Evolutionary conservation across 2,329 filamentous ascomycete genomes (phyloP).

Genomic region (Erysiphe neolycopersici): DNA sequence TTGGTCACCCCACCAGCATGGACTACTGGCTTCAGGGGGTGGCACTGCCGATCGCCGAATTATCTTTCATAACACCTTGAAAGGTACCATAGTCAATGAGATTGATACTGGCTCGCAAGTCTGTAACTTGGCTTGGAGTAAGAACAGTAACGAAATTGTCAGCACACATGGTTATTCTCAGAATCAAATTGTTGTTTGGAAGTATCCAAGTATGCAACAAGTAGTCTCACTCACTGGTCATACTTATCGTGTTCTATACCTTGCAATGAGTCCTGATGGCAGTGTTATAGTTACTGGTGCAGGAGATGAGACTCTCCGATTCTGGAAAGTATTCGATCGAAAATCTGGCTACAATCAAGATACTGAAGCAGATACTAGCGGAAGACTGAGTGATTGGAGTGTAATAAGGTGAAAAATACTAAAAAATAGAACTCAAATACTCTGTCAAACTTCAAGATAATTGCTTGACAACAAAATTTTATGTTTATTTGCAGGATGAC

Average conservation of each 20-base stretch:
- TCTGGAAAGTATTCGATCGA: slow-evolving; percentile 89
- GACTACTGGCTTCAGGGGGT: slow-evolving; percentile 80
- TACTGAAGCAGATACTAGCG: slow-evolving; percentile 31
- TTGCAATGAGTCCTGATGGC: slow-evolving; percentile 93
- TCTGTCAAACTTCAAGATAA: no score
- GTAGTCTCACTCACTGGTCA: slow-evolving; percentile 88
- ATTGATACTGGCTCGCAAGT: slow-evolving; percentile 94
- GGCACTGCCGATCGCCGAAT: slow-evolving; percentile 90
- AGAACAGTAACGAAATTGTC: slow-evolving; percentile 93
- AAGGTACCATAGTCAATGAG: slow-evolving; percentile 57
- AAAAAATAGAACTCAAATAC: no score
- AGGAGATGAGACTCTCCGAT: slow-evolving; percentile 81
- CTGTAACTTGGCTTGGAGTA: slow-evolving; percentile 94
- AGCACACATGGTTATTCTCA: slow-evolving; percentile 93
- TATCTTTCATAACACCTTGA: slow-evolving; percentile 89
- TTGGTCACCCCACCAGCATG: slow-evolving; percentile 90
- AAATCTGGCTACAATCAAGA: slow-evolving; percentile 43
- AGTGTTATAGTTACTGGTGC: slow-evolving; percentile 85
- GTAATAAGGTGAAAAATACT: slow-evolving; percentile 36
- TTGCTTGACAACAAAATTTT: no score
- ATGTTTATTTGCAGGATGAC: no score
- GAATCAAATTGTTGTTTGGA: slow-evolving; percentile 98
- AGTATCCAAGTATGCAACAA: slow-evolving; percentile 94
- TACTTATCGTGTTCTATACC: slow-evolving; percentile 83
- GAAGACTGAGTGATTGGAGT: slow-evolving; percentile 51